These are phyloP conservation scores for Psidium friedrichsthalianum DNA, from an alignment of 345 rosid species.

Conservation along the genomic window DNA sequence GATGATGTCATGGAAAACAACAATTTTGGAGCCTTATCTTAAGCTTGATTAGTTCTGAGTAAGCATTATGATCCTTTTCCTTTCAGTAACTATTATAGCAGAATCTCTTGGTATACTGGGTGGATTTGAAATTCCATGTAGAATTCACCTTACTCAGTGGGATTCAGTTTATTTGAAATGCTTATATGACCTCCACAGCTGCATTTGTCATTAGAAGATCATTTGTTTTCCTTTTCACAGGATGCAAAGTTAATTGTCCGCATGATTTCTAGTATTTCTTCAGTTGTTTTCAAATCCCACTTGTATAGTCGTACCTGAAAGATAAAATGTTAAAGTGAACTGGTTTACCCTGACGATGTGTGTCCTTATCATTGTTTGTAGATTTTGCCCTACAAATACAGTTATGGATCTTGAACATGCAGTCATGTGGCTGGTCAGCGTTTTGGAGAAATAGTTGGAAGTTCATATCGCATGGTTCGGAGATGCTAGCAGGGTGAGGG, in stretches of 20 bases:
- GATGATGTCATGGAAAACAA: constrained; percentile 21
- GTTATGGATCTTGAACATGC: neutral
- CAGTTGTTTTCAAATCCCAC: neutral
- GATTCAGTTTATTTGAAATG: neutral
- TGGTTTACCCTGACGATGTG: neutral
- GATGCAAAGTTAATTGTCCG: neutral
- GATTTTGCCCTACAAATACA: neutral
- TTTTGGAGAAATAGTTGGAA: neutral
- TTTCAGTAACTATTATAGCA: neutral
- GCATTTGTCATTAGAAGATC: neutral
- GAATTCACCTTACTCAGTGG: neutral
- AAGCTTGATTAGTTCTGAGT: neutral
- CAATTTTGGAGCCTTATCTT: constrained; percentile 20
- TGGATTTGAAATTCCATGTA: neutral
- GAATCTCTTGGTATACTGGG: neutral
- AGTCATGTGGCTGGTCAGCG: neutral
- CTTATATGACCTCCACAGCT: neutral
- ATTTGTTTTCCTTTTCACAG: neutral
- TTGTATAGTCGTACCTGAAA: neutral
- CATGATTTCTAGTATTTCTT: neutral
- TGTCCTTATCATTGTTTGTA: neutral
- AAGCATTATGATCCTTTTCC: neutral
- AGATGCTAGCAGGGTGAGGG: neutral
- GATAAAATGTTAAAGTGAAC: neutral
- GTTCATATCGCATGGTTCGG: neutral